Evolutionary conservation across 2,329 filamentous ascomycete species (phyloP), one percentile per base, ranked within the genome.

Genomic region (Tricladium varicosporioides): DNA sequence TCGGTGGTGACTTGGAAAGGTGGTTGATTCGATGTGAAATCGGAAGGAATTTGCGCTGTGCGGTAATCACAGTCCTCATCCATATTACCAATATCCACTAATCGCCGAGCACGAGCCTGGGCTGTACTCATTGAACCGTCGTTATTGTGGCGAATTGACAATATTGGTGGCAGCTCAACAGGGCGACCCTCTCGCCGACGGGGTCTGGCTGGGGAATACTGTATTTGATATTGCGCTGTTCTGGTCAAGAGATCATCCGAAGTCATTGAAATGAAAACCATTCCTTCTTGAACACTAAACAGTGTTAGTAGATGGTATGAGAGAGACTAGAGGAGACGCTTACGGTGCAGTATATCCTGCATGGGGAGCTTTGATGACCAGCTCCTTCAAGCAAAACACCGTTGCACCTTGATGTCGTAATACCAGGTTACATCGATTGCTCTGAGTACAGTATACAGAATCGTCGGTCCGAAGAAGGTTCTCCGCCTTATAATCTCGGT

Each of bases 211-310:
- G 68, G 66, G 9, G 68, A 69, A 43, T 88, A 91, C 64, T 87
- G 83, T 22, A 93, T 86, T 63, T 90, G 84, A 70, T 93, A 93
- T 59, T 85, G 81, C 5, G 88, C 82, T 10, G 91, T 94, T 57
- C 87, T 81, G 16, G 79, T 82, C 45, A 94, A 74, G 1, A 94
- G 76, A 59, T 94, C 87, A 63, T 95, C 86, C 40, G 86, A 83
- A 43, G 85, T 82, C 92, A 97, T 96, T 47, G 90, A 84, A 27
- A 97, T 81, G 69, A 97, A 97, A 1, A 97, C 83, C 81, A 97
- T 87, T 46, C 94, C 93, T 79, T 96, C 89, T 73, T 93, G 87
- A 53, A 96, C 87, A 53, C 90, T 93, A 18, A 1, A 43, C 1
- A 31, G 56, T 22, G 45, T 69, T 63, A 67, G 59, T 51, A 55